Conservation (phyloP, 176 grass and related monocot genomes). For the Avena sativa region DNA sequence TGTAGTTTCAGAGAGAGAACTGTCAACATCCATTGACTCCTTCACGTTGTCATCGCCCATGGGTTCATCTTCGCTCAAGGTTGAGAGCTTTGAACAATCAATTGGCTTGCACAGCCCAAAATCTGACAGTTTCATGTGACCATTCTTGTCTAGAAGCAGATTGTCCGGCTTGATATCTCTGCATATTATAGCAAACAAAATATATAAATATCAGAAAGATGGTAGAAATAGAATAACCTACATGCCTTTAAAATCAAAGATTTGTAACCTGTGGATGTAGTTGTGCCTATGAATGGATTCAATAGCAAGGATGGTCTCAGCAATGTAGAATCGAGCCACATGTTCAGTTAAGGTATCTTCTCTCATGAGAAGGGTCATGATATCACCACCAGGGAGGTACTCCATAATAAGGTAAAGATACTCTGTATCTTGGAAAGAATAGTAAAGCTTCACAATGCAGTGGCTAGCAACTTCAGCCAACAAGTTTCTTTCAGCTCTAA, state of each 20-base stretch:
- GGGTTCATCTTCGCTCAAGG: conserved; percentile 93
- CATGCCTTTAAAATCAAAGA: conserved; percentile 45
- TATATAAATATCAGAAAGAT: conserved; percentile 39
- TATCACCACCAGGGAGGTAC: conserved; percentile 95
- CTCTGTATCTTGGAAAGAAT: conserved; percentile 95
- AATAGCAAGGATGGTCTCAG: conserved; percentile 91
- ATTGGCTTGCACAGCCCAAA: conserved; percentile 99
- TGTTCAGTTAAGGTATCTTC: conserved; percentile 94
- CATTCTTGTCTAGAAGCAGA: conserved; percentile 90
- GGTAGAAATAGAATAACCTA: not conserved
- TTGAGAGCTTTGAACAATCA: conserved; percentile 89
- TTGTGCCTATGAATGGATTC: conserved; percentile 99
- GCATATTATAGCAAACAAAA: conserved; percentile 52
- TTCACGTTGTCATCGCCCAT: conserved; percentile 82
- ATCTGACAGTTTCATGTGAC: conserved; percentile 98
- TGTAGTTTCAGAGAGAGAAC: conserved; percentile 60
- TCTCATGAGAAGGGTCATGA: conserved; percentile 98
- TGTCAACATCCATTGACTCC: conserved; percentile 95
- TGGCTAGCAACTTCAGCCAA: conserved; percentile 96
- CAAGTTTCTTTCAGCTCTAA: conserved; percentile 99
- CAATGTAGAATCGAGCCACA: conserved; percentile 94
- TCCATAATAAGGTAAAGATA: conserved; percentile 98
- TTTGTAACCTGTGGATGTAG: conserved; percentile 91
- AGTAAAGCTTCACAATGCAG: conserved; percentile 95
- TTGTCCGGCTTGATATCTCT: conserved; percentile 99